phyloP scores from a whole-genome alignment of 2,329 filamentous ascomycete genomes.

The Stachybotrys chartarum region DNA sequence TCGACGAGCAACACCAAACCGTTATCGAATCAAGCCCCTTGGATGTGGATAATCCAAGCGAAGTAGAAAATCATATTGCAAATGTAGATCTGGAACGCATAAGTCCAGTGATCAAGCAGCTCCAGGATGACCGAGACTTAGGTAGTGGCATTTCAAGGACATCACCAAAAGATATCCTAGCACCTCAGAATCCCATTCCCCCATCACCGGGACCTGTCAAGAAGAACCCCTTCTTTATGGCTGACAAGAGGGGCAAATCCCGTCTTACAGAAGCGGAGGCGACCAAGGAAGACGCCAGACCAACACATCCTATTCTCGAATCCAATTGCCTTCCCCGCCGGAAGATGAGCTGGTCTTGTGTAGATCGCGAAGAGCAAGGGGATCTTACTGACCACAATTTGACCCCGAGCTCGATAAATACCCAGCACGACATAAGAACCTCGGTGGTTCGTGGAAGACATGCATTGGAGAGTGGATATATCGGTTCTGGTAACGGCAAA shows the following conservation, averaged over 20 bases:
- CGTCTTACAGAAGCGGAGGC: conserved; percentile 12
- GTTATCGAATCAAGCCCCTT: background rate
- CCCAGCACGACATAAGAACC: background rate
- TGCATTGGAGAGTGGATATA: background rate
- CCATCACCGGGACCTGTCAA: conserved; percentile 11
- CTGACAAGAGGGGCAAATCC: conserved; percentile 16
- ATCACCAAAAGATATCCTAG: background rate
- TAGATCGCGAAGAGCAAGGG: background rate
- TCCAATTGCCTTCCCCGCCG: conserved; percentile 22
- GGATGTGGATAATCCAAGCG: no score
- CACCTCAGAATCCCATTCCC: no score
- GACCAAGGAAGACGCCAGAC: conserved; percentile 10
- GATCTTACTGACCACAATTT: background rate
- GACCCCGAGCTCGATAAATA: background rate
- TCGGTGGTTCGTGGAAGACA: background rate
- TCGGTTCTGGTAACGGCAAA: background rate
- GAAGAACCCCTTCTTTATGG: conserved; percentile 24
- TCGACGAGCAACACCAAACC: background rate
- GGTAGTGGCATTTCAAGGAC: background rate
- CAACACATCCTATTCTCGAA: conserved; percentile 10
- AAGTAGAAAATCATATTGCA: no score
- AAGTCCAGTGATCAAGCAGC: no score
- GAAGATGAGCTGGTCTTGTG: conserved; percentile 5
- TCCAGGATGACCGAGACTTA: background rate
- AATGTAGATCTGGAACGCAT: no score